Evolutionary conservation across 306 rosid species (phyloP).

Genomic region (Prunus campanulata): DNA sequence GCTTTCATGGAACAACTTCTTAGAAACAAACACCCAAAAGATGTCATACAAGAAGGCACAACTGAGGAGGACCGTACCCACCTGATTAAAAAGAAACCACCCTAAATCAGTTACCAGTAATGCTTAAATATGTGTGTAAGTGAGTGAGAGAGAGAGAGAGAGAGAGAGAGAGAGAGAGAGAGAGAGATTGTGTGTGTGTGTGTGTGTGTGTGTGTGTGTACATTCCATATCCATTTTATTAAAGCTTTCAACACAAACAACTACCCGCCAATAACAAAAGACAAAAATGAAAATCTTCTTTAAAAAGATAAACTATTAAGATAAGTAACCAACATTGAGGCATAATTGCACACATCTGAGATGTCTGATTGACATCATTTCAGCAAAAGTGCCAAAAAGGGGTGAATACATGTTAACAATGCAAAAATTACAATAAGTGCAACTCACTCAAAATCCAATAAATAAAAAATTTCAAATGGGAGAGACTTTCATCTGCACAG

Average conservation of each 20-base stretch:
- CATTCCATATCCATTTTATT: background rate
- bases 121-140: background rate
- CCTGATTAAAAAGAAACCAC: slow-evolving; percentile 45
- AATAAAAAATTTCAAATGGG: background rate
- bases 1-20: slow-evolving; percentile 78
- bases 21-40: slow-evolving; percentile 93
- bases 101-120: slow-evolving; percentile 15
- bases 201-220: background rate
- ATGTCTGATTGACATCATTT: background rate
- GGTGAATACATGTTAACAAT: background rate
- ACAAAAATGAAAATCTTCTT: background rate
- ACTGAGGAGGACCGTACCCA: slow-evolving; percentile 85
- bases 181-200: too few relatives aligned
- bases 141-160: too few relatives aligned
- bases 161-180: too few relatives aligned
- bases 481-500: background rate
- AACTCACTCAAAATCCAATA: background rate
- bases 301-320: background rate
- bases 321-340: background rate
- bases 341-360: background rate
- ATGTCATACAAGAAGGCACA: slow-evolving; percentile 89
- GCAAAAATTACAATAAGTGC: background rate
- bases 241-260: background rate
- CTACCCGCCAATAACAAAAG: background rate
- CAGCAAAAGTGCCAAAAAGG: background rate